Percentiles rank a stretch among this genome's conserved stretches.
These are phyloP conservation scores for Geranomyces michiganensis DNA, from an alignment of 192 early-diverging fungal genomes.

Conservation along the genomic window DNA sequence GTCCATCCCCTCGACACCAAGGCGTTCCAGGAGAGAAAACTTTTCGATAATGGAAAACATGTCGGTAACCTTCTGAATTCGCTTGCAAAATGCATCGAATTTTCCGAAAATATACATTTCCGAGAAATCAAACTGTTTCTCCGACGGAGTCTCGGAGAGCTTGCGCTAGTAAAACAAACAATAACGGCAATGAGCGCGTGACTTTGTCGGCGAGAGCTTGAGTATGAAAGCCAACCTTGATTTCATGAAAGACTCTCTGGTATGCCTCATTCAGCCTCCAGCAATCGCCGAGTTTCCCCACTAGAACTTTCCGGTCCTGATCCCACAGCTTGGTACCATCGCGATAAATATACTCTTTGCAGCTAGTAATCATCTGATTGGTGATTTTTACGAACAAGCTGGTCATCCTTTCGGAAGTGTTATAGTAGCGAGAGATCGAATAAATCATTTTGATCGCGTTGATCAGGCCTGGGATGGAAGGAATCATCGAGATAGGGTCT, in stretches of 20 bases:
- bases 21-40: constrained; percentile 57
- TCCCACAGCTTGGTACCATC: constrained; percentile 69
- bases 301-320: constrained; percentile 55
- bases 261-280: constrained; percentile 65
- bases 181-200: constrained; percentile 12
- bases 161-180: constrained; percentile 38
- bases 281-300: constrained; percentile 61
- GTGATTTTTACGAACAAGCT: constrained; percentile 70
- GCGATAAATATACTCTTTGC: constrained; percentile 70
- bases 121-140: constrained; percentile 70
- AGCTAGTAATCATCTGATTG: constrained; percentile 72
- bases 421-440: constrained; percentile 68
- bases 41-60: constrained; percentile 72
- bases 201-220: neutral
- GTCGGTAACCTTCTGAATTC: constrained; percentile 69
- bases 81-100: constrained; percentile 72
- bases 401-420: constrained; percentile 70
- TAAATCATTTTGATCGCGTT: constrained; percentile 75
- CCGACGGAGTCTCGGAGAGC: constrained; percentile 61
- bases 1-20: constrained; percentile 70
- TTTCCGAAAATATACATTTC: constrained; percentile 76
- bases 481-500: constrained; percentile 66
- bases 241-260: constrained; percentile 65
- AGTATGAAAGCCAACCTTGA: constrained; percentile 44
- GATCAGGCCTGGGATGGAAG: constrained; percentile 67